Evolutionary conservation across 257 asterid genomes (phyloP).

Genomic region (Asclepias syriaca): DNA sequence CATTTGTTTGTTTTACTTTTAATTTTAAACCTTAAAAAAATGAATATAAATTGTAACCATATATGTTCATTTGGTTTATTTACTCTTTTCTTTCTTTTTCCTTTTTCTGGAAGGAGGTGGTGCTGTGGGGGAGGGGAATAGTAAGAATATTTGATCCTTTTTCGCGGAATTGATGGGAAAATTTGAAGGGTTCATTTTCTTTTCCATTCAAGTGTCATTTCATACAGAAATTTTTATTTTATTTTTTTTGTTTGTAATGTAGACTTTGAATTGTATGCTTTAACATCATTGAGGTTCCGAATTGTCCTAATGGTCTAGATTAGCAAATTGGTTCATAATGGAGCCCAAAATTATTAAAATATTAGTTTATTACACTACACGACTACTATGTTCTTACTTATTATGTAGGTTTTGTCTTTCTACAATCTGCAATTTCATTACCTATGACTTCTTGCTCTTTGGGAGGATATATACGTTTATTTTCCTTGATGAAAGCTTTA

Average conservation of each 20-base stretch:
- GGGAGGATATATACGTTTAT: not conserved
- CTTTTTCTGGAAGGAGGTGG: not conserved
- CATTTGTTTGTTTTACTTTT: too few species aligned
- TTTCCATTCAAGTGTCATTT: slow-evolving; percentile 7
- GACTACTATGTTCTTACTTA: not conserved
- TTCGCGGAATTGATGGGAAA: not conserved
- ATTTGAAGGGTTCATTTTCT: slow-evolving; percentile 9
- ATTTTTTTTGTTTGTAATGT: not conserved
- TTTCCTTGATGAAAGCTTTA: not conserved
- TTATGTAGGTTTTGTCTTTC: not conserved
- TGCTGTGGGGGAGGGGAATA: not conserved
- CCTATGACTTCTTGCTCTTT: not conserved
- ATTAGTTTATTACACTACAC: not conserved
- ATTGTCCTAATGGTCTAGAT: slow-evolving; percentile 14
- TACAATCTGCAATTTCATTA: not conserved
- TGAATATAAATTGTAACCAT: not conserved
- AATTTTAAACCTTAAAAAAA: too few species aligned
- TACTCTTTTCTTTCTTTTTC: not conserved
- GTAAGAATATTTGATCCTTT: too few species aligned
- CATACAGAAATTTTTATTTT: not conserved
- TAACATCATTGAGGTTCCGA: slow-evolving; percentile 16
- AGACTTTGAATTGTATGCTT: not conserved
- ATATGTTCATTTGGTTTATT: not conserved
- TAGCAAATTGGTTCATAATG: not conserved
- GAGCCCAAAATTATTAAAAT: not conserved